phyloP scores from a whole-genome alignment of 2,329 filamentous ascomycete genomes.

The Aspergillus sp. region DNA sequence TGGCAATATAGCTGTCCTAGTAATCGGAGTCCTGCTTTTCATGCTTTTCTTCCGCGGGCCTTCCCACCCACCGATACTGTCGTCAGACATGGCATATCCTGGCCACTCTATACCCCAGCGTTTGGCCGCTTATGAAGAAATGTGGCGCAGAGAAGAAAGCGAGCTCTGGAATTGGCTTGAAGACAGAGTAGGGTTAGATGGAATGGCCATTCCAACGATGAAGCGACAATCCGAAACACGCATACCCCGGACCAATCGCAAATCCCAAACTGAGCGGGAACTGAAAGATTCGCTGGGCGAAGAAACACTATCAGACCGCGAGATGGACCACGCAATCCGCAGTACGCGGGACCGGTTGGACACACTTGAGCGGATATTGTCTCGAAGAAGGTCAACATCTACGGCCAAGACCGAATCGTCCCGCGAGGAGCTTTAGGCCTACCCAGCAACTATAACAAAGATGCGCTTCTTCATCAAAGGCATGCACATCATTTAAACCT shows the following conservation, averaged over 20 bases:
- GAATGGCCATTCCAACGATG: slow-evolving; percentile 40
- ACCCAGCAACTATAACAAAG: background rate
- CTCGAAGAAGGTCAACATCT: slow-evolving; percentile 50
- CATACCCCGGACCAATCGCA: slow-evolving; percentile 42
- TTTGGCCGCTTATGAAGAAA: slow-evolving; percentile 82
- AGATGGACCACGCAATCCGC: slow-evolving; percentile 76
- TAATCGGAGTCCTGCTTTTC: slow-evolving; percentile 72
- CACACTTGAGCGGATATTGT: slow-evolving; percentile 72
- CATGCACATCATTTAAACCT: background rate
- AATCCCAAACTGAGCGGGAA: slow-evolving; percentile 40
- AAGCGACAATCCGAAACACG: slow-evolving; percentile 33
- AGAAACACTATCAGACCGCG: slow-evolving; percentile 69
- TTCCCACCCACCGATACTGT: slow-evolving; percentile 35
- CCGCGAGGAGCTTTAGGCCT: slow-evolving; percentile 25
- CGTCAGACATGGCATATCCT: slow-evolving; percentile 37
- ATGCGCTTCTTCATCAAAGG: slow-evolving; percentile 5
- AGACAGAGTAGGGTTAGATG: slow-evolving; percentile 74
- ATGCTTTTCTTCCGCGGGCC: slow-evolving; percentile 67
- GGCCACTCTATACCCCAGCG: slow-evolving; percentile 60
- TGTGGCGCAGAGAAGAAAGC: slow-evolving; percentile 85
- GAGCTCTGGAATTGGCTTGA: slow-evolving; percentile 94
- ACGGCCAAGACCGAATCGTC: slow-evolving; percentile 18
- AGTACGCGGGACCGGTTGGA: slow-evolving; percentile 83
- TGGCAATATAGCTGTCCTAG: slow-evolving; percentile 72
- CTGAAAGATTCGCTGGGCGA: slow-evolving; percentile 60